Percentiles rank a stretch among this genome's conserved stretches.
Evolutionary conservation across 225 moss, liverwort and hornwort genomes (phyloP).

Genomic region (Pleurozium schreberi): DNA sequence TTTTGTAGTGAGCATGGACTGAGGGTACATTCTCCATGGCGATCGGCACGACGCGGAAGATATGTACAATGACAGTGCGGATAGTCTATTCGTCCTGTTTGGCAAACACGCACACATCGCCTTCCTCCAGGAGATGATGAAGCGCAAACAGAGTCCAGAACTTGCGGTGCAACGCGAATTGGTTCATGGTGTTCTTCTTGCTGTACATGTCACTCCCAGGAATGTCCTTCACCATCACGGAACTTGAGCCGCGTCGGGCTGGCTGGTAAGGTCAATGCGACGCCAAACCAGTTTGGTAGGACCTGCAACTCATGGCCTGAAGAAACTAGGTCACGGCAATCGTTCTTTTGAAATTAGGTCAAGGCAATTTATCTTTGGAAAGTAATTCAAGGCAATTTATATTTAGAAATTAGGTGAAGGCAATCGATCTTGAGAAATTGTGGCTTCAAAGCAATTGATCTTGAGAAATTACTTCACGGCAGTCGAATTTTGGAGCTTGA

Average conservation of each 20-base stretch:
- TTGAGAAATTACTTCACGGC: not conserved
- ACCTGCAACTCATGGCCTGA: not conserved
- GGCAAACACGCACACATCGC: not conserved
- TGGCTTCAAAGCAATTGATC: not conserved
- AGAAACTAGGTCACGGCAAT: not conserved
- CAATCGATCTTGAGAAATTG: not conserved
- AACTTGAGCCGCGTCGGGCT: not conserved
- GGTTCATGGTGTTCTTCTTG: not conserved
- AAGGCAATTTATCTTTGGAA: not conserved
- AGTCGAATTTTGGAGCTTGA: not conserved
- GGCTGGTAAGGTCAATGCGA: not conserved
- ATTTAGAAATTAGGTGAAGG: not conserved
- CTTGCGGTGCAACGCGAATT: not conserved
- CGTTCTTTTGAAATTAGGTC: not conserved
- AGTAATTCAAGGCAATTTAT: not conserved
- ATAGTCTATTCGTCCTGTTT: not conserved
- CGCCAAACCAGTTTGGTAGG: not conserved
- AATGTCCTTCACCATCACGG: not conserved
- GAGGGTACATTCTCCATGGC: not conserved
- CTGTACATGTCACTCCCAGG: not conserved
- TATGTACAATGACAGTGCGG: not conserved
- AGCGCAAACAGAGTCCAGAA: not conserved
- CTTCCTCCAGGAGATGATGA: not conserved
- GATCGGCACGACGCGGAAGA: not conserved
- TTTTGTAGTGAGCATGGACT: not conserved